Evolutionary conservation across 257 asterid genomes (phyloP).

Genomic region (Lycium ferocissimum): DNA sequence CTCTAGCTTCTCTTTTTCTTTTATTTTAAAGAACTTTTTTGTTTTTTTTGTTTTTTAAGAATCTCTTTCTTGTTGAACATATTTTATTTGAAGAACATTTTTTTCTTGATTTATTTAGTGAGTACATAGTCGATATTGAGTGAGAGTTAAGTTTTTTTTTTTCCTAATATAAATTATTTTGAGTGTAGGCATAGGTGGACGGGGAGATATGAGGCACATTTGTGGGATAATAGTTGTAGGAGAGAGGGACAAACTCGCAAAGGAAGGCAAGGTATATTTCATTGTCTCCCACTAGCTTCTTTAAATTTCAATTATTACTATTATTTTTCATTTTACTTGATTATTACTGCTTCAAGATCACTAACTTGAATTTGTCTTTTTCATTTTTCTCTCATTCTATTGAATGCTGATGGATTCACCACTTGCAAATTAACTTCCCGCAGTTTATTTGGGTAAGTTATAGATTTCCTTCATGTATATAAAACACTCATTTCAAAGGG

Average conservation of each 20-base stretch:
- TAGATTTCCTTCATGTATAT: neutral
- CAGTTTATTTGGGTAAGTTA: conserved; percentile 88
- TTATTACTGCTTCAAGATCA: conserved; percentile 31
- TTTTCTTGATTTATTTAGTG: neutral
- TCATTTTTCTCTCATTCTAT: neutral
- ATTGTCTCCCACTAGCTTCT: conserved; percentile 54
- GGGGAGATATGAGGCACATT: conserved; percentile 91
- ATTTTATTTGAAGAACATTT: neutral
- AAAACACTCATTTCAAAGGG: neutral
- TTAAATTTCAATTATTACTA: neutral
- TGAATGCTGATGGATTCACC: conserved; percentile 34
- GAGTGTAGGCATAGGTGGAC: conserved; percentile 83
- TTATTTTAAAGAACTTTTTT: too few relatives aligned
- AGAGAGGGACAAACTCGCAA: conserved; percentile 97
- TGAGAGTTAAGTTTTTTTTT: neutral
- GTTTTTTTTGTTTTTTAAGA: too few relatives aligned
- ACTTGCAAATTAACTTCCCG: conserved; percentile 27
- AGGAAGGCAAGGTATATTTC: conserved; percentile 87
- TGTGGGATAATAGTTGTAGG: conserved; percentile 94
- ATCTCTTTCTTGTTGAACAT: too few relatives aligned
- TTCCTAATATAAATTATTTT: neutral
- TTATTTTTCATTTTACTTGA: neutral
- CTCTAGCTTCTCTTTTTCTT: too few relatives aligned
- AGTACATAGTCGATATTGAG: neutral
- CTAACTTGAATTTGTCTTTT: conserved; percentile 44